phyloP scores from a whole-genome alignment of 2,329 filamentous ascomycete genomes.

The Colletotrichum tofieldiae region DNA sequence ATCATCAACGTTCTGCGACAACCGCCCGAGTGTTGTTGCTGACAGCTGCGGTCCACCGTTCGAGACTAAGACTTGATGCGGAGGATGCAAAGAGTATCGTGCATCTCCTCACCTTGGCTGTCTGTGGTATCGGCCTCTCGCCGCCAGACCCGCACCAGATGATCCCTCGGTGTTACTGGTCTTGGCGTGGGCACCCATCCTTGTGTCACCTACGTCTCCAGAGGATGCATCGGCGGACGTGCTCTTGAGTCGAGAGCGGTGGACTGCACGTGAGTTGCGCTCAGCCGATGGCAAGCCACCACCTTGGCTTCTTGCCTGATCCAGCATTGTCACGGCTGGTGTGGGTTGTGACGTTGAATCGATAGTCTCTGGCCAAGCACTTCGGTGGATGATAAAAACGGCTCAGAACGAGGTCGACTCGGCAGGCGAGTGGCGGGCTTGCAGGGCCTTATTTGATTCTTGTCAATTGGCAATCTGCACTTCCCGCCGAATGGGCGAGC shows the following conservation, averaged over 20 bases:
- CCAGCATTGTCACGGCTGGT: constrained; percentile 2
- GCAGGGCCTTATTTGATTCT: constrained; percentile 18
- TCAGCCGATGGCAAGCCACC: not conserved
- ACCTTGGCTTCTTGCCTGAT: constrained; percentile 20
- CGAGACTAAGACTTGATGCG: constrained; percentile 3
- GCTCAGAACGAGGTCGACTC: constrained; percentile 14
- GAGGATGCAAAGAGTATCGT: constrained; percentile 11
- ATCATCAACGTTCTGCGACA: constrained; percentile 29
- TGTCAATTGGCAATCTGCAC: constrained; percentile 11
- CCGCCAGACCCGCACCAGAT: constrained; percentile 16
- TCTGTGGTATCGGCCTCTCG: constrained; percentile 29
- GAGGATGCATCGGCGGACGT: constrained; percentile 18
- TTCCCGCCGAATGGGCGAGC: not conserved
- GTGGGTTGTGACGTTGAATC: constrained; percentile 10
- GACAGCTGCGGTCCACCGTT: constrained; percentile 14
- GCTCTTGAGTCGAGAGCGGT: constrained; percentile 27
- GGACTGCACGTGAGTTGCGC: not conserved
- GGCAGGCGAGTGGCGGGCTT: constrained; percentile 18
- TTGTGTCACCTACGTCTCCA: constrained; percentile 33
- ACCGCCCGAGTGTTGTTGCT: constrained; percentile 16
- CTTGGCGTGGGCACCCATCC: constrained; percentile 17
- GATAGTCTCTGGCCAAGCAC: constrained; percentile 33
- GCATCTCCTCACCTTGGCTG: constrained; percentile 9
- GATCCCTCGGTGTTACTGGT: not conserved
- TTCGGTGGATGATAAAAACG: constrained; percentile 1